Evolutionary conservation across 2,329 filamentous ascomycete species (phyloP), one percentile per base, ranked within the genome.

Genomic region (Aulographum hederae): DNA sequence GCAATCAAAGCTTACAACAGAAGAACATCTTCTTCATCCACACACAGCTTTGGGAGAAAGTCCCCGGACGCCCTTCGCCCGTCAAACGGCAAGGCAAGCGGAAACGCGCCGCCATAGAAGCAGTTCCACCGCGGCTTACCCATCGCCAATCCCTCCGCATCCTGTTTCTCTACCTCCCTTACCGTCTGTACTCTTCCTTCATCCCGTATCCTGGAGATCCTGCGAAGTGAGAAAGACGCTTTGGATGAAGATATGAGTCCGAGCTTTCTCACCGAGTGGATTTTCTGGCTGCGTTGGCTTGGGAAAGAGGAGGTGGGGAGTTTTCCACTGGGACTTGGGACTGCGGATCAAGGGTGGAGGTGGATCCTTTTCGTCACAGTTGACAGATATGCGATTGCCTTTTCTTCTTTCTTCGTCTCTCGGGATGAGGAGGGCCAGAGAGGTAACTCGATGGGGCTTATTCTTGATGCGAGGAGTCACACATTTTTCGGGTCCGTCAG

Each of bases 401-500:
- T 39, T 28, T 31, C 31, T 26, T 43, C 18, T 36, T 47, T 61
- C 51, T 60, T 52, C 45, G 41, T 39, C 43, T 48, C 45, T 41
- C 37, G 40, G 36, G 37, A 31, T 38, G 34, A 41, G 41, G 41
- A 30, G 34, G 42, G 30, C 31, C 19, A 34, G 42, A 49, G 51
- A 58, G 67, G 80, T 93, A 91, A 95, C 86, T 93, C 85, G 84
- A 95, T 92, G 86, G 86, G 86, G 86, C 86, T 94, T 84, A 95
- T 93, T 94, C 82, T 94, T 78, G 86, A 84, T 69, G 78, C 85
- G 84, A 93, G 82, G 78, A 78, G 78, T 68, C 62, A 63, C n/a
- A n/a, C n/a, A n/a, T n/a, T n/a, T n/a, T n/a, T n/a, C n/a, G n/a
- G n/a, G n/a, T n/a, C n/a, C n/a, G n/a, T n/a, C n/a, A n/a, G n/a